Evolutionary conservation across 345 rosid genomes (phyloP).

Genomic region (Leavenworthia alabamica): DNA sequence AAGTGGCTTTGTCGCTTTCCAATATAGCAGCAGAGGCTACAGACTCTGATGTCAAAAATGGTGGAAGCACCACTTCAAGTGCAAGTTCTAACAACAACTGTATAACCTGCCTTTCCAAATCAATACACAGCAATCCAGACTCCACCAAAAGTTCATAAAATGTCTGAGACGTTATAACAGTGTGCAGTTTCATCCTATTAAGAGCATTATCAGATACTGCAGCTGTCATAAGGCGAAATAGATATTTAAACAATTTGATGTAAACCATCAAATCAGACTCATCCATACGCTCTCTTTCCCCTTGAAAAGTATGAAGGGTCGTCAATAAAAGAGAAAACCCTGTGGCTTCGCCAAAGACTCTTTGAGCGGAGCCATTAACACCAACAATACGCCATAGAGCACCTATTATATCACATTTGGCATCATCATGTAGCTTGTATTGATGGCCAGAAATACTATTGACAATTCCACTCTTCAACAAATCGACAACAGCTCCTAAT

Average conservation of each 20-base stretch:
- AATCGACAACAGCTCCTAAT: constrained; percentile 78
- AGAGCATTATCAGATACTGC: constrained; percentile 71
- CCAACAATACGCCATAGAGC: constrained; percentile 94
- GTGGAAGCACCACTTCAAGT: constrained; percentile 89
- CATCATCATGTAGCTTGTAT: constrained; percentile 79
- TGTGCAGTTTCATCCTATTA: constrained; percentile 80
- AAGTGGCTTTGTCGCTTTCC: constrained; percentile 45
- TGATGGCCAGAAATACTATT: constrained; percentile 82
- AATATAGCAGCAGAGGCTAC: constrained; percentile 34
- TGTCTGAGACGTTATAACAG: constrained; percentile 74
- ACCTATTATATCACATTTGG: constrained; percentile 97
- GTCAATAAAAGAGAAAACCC: constrained; percentile 97
- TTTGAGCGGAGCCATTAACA: constrained; percentile 72
- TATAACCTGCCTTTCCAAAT: constrained; percentile 90
- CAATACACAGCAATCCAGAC: constrained; percentile 92
- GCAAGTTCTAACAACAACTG: constrained; percentile 91
- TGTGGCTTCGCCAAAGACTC: constrained; percentile 92
- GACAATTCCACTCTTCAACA: constrained; percentile 96
- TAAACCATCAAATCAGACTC: constrained; percentile 48
- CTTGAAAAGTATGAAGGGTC: constrained; percentile 83
- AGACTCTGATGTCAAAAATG: constrained; percentile 62
- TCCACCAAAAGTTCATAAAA: constrained; percentile 87
- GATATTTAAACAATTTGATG: constrained; percentile 73
- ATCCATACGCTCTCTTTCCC: constrained; percentile 48
- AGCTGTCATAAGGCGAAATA: constrained; percentile 82